phyloP scores from a whole-genome alignment of 352 stramenopile species.

The Peronospora farinosa region DNA sequence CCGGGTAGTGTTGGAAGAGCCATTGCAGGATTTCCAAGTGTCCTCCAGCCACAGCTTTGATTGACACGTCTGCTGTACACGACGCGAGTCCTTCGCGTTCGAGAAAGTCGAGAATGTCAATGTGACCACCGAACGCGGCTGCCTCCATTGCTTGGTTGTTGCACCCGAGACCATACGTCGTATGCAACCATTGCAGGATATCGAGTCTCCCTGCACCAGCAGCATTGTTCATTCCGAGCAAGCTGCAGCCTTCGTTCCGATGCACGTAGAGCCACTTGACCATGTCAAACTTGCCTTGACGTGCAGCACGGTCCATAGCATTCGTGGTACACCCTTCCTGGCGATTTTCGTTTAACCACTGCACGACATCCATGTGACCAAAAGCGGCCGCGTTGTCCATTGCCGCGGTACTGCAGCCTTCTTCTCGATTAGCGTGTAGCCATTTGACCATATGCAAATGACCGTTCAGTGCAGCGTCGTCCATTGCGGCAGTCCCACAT shows the following conservation, averaged over 20 bases:
- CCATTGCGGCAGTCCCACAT: slow-evolving; percentile 18
- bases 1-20: slow-evolving; percentile 25
- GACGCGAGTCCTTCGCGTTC: slow-evolving; percentile 13
- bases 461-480: slow-evolving; percentile 16
- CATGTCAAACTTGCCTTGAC: slow-evolving; percentile 30
- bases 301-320: slow-evolving; percentile 30
- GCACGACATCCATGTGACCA: slow-evolving; percentile 6
- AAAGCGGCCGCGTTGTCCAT: slow-evolving; percentile 18
- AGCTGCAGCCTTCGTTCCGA: slow-evolving; percentile 22
- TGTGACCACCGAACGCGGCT: slow-evolving; percentile 23
- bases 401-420: slow-evolving; percentile 15
- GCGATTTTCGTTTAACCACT: slow-evolving; percentile 7
- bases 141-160: slow-evolving; percentile 22
- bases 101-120: slow-evolving; percentile 35
- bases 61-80: slow-evolving; percentile 19
- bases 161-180: slow-evolving; percentile 16
- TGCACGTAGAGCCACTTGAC: slow-evolving; percentile 27
- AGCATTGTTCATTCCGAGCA: slow-evolving; percentile 25
- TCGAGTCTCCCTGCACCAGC: slow-evolving; percentile 20
- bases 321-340: slow-evolving; percentile 18
- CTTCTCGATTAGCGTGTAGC: slow-evolving; percentile 10
- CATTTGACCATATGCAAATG: slow-evolving; percentile 3
- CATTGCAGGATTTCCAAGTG: slow-evolving; percentile 32
- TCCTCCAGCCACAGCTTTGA: slow-evolving; percentile 21
- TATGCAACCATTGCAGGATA: slow-evolving; percentile 27